Base-by-base conservation (phyloP, 257 asterid genomes). In the Gentiana dahurica region DNA sequence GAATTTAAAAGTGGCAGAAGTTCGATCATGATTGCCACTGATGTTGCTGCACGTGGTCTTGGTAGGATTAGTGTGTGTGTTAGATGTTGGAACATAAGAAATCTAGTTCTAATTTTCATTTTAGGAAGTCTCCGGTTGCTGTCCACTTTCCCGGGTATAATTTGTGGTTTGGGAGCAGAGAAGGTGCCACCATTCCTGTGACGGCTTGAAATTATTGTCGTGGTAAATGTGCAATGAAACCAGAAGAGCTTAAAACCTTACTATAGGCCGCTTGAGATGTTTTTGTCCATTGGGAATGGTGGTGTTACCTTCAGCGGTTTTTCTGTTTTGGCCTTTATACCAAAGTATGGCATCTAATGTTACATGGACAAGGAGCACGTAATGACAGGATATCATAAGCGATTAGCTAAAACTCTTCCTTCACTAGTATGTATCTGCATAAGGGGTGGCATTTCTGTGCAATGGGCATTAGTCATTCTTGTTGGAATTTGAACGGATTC, bases 21-120 rank as follows among this genome's bases (percentile, higher is more conserved):
- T 74, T 88, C 95, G 54, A 73, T 89, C 76, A 86, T 89, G 97
- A 81, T 75, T 76, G 97, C 97, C 71, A 89, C 95, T 67, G 97
- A 89, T 78, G 97, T 89, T 65, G 97, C 97, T 73, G 97, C 97
- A 45, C 95, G 97, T 74, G 97, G 97, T 75, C 95, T 89, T 73
- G 97, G 97, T 89, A 89, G 92, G 93, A 79, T 80, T 67, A 74
- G 58, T 68, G 71, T 32, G 24, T 24, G 46, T 73, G 79, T 78
- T 59, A 67, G 51, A 71, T 80, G 80, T 78, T 59, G 64, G 51
- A 71, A 24, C 24, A 24, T 24, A 73, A 94, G 92, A 71, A 49
- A 61, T 75, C 68, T 70, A 65, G 79, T 50, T 58, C 75, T 68
- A 63, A 52, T 68, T 66, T 79, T 62, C 67, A 60, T 53, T 58